Evolutionary conservation across 2,329 filamentous ascomycete species (phyloP).

Genomic region (Trichoderma breve): DNA sequence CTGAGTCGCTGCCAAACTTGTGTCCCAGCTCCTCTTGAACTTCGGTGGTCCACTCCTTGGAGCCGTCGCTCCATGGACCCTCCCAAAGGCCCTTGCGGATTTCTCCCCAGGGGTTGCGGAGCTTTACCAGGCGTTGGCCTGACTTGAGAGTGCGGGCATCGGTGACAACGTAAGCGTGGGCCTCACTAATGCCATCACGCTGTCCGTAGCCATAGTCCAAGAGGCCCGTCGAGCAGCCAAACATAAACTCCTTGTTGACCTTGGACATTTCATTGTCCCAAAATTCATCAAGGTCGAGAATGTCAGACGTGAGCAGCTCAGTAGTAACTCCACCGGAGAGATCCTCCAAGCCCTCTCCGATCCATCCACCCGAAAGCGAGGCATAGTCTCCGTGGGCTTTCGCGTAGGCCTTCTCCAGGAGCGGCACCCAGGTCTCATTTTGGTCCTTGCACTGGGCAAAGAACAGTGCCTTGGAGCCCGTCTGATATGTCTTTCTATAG

Average conservation of each 20-base stretch:
- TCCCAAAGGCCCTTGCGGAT: slow-evolving; percentile 58
- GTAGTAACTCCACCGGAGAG: slow-evolving; percentile 68
- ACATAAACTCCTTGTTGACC: slow-evolving; percentile 77
- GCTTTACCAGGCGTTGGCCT: slow-evolving; percentile 55
- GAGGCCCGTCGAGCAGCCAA: slow-evolving; percentile 66
- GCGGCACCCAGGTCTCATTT: slow-evolving; percentile 79
- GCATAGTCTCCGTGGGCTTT: slow-evolving; percentile 79
- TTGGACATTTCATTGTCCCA: slow-evolving; percentile 79
- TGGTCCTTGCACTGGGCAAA: slow-evolving; percentile 73
- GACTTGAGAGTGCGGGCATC: slow-evolving; percentile 52
- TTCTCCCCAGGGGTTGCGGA: slow-evolving; percentile 62
- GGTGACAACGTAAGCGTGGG: slow-evolving; percentile 61
- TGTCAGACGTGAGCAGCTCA: slow-evolving; percentile 66
- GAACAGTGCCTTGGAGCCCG: slow-evolving; percentile 72
- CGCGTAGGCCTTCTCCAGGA: slow-evolving; percentile 80
- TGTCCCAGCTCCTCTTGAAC: slow-evolving; percentile 57
- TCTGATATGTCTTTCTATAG: slow-evolving; percentile 70
- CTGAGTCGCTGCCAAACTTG: slow-evolving; percentile 59
- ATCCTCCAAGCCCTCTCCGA: slow-evolving; percentile 60
- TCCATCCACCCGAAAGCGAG: slow-evolving; percentile 68
- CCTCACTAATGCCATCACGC: slow-evolving; percentile 57
- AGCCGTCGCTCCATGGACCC: slow-evolving; percentile 59
- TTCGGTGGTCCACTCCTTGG: slow-evolving; percentile 60
- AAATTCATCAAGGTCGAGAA: slow-evolving; percentile 75
- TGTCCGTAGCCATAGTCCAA: slow-evolving; percentile 62